phyloP scores from a whole-genome alignment of 768 basidiomycete species.

The Tricholoma furcatifolium region DNA sequence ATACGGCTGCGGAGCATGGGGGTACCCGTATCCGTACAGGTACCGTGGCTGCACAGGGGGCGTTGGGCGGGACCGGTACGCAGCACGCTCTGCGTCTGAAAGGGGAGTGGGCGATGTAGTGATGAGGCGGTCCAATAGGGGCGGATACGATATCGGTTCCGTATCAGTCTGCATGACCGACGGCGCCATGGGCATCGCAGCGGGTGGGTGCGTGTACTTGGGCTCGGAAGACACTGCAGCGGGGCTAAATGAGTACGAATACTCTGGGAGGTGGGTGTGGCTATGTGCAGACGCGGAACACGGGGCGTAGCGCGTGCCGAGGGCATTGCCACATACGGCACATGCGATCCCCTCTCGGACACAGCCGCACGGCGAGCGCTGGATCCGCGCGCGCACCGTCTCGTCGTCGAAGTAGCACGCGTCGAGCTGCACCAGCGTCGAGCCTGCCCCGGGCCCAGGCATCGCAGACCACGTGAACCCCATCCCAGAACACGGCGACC shows the following conservation, averaged over 20 bases:
- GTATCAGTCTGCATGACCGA: neutral
- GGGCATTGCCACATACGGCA: slow-evolving; percentile 59
- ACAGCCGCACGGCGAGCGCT: slow-evolving; percentile 62
- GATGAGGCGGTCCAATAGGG: slow-evolving; percentile 33
- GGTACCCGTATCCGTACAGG: slow-evolving; percentile 11
- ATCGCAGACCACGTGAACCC: slow-evolving; percentile 57
- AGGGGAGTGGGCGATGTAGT: slow-evolving; percentile 36
- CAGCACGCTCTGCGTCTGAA: slow-evolving; percentile 27
- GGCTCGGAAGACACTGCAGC: slow-evolving; percentile 36
- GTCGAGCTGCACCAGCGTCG: slow-evolving; percentile 54
- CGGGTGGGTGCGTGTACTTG: too few species aligned
- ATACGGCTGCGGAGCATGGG: slow-evolving; percentile 6
- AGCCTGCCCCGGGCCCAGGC: slow-evolving; percentile 40
- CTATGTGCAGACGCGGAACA: slow-evolving; percentile 20
- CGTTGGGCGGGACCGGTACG: slow-evolving; percentile 5
- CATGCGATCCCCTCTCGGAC: slow-evolving; percentile 69
- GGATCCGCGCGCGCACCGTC: slow-evolving; percentile 42
- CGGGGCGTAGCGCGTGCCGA: slow-evolving; percentile 56
- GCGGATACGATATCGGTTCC: slow-evolving; percentile 2
- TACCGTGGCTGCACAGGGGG: slow-evolving; percentile 5
- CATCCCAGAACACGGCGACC: slow-evolving; percentile 21
- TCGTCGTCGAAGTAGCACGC: slow-evolving; percentile 55
- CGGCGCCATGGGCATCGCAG: too few species aligned
- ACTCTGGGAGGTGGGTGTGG: neutral
- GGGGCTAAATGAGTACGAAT: slow-evolving; percentile 49